phyloP scores from a whole-genome alignment of 202 grass and related monocot genomes.

The Panicum virgatum region DNA sequence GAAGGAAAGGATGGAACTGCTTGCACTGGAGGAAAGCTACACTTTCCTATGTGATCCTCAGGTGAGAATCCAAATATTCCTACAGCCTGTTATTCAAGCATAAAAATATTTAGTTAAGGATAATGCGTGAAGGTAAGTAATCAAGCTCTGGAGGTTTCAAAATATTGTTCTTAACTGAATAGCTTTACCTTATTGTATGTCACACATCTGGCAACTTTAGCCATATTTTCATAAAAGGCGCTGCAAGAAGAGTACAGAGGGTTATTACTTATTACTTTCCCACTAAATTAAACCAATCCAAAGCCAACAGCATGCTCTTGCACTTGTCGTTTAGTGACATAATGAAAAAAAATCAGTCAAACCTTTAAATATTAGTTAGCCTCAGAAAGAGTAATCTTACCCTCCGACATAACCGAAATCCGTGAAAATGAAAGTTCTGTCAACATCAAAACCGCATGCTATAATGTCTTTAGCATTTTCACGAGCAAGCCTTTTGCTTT shows the following conservation, averaged over 20 bases:
- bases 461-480: conserved; percentile 99
- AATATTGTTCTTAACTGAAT: conserved; percentile 14
- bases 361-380: neutral
- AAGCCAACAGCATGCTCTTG: neutral
- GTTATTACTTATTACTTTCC: neutral
- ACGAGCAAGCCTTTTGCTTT: conserved; percentile 83
- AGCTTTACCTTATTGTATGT: conserved; percentile 83
- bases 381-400: conserved; percentile 45
- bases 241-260: conserved; percentile 47
- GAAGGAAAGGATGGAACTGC: conserved; percentile 94
- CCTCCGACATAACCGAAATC: conserved; percentile 84
- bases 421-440: conserved; percentile 88
- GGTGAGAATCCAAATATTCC: conserved; percentile 92
- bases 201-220: conserved; percentile 83
- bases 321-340: neutral
- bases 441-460: conserved; percentile 89
- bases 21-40: conserved; percentile 88
- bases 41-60: conserved; percentile 96
- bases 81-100: conserved; percentile 52
- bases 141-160: conserved; percentile 1
- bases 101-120: conserved; percentile 20
- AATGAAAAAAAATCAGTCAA: neutral
- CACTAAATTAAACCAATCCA: conserved; percentile 10
- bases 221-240: conserved; percentile 87
- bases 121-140: neutral